Percentiles rank a stretch among this genome's conserved stretches.
Conservation (phyloP, 2,329 filamentous ascomycete species). For the Scedosporium aurantiacum region DNA sequence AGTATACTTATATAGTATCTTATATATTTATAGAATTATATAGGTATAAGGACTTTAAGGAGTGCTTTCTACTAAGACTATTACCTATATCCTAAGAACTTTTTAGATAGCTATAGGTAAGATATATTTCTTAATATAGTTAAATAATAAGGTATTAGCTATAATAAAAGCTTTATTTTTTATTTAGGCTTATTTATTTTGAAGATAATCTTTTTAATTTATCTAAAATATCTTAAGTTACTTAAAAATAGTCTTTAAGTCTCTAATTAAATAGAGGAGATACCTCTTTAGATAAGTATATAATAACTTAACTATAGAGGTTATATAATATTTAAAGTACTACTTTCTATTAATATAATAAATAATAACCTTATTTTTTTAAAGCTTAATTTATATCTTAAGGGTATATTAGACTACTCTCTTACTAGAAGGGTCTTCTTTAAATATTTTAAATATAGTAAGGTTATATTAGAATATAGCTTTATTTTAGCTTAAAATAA, state of each 20-base stretch:
- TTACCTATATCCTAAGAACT: not conserved
- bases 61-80: not conserved
- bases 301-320: not conserved
- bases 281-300: not conserved
- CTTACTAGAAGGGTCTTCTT: not conserved
- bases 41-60: not conserved
- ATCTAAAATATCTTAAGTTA: not conserved
- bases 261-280: not conserved
- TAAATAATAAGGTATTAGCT: not conserved
- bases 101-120: not conserved
- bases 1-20: not conserved
- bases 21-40: not conserved
- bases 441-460: not conserved
- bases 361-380: not conserved
- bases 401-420: not conserved
- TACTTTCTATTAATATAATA: not conserved
- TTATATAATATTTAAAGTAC: slow-evolving; percentile 1
- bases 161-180: not conserved
- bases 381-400: not conserved
- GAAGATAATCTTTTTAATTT: not conserved
- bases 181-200: not conserved
- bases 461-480: not conserved
- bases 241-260: not conserved
- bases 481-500: not conserved
- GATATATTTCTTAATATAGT: not conserved